Base-by-base conservation (phyloP, 345 rosid genomes). In the Crucihimalaya himalaica region DNA sequence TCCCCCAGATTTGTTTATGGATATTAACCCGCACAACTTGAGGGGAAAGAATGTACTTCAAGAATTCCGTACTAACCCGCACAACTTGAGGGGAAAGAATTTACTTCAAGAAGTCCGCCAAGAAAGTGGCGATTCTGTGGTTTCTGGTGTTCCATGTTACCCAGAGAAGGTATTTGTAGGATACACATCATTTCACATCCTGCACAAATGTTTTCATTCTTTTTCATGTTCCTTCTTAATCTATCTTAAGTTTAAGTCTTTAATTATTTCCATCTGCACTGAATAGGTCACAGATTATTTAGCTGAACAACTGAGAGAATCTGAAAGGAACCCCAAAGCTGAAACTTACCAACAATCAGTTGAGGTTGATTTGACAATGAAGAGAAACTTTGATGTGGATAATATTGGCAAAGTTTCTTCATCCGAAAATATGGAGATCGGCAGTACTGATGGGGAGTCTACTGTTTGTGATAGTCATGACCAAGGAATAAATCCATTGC, bases 1-100 rank as follows among this genome's bases (percentile, higher is more conserved):
- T 68, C 96, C 97, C 37, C 79, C 90, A 42, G 93, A 87, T 85
- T 86, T 93, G 80, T 90, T 90, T 81, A 60, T 76, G 45, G 88
- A 84, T 79, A 79, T 84, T 43, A 83, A 88, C 63, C 79, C 86
- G 39, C 84, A 74, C 39, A 87, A 84, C 56, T 45, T 79, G 66
- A 76, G 71, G 68, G 84, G 74, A 70, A 57, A 60, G 54, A 77
- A 72, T 57, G 60, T 82, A 66, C 55, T 75, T 60, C 85, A 84
- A 56, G 81, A 72, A 58, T 56, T 57, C 54, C n/a, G n/a, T 79
- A 79, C 83, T 43, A 83, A 88, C 63, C 79, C 86, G 39, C 84
- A 74, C 39, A 87, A 84, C 56, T 45, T 79, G 66, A 76, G 71
- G 68, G 84, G 74, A 70, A 57, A 60, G 54, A 77, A 72, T 57